Evolutionary conservation across 164 flowering plant genomes (phyloP).

Genomic region (Berberis vulgaris): DNA sequence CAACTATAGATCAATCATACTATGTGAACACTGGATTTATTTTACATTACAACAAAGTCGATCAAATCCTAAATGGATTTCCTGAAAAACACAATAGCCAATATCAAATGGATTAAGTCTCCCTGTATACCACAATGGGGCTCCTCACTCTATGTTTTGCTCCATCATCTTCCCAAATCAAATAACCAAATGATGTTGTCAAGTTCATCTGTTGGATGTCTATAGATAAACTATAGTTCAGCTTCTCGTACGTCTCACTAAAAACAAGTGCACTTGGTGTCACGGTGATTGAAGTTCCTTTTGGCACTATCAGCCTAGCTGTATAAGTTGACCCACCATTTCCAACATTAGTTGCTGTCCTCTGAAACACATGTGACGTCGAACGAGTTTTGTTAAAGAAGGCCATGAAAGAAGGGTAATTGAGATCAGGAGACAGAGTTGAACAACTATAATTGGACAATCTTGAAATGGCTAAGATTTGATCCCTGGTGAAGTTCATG

Average conservation of each 20-base stretch:
- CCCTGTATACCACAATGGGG: too few species aligned
- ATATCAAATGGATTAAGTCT: too few species aligned
- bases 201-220: too few species aligned
- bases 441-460: conserved; percentile 17
- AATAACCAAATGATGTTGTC: too few species aligned
- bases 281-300: background rate
- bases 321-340: background rate
- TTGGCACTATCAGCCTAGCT: background rate
- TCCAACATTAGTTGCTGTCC: conserved; percentile 32
- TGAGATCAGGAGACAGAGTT: conserved; percentile 30
- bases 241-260: background rate
- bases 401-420: conserved; percentile 51
- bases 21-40: too few species aligned
- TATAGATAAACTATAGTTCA: background rate
- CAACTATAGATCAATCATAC: too few species aligned
- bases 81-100: too few species aligned
- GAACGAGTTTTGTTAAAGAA: conserved; percentile 17
- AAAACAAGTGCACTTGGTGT: background rate
- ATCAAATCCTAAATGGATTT: too few species aligned
- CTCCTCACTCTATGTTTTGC: too few species aligned
- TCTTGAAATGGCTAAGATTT: conserved; percentile 29
- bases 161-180: too few species aligned
- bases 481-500: conserved; percentile 29
- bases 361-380: conserved; percentile 18
- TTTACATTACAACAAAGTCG: too few species aligned